These are phyloP conservation scores for Triticum urartu DNA, from an alignment of 176 grass and related monocot species.

Conservation along the genomic window DNA sequence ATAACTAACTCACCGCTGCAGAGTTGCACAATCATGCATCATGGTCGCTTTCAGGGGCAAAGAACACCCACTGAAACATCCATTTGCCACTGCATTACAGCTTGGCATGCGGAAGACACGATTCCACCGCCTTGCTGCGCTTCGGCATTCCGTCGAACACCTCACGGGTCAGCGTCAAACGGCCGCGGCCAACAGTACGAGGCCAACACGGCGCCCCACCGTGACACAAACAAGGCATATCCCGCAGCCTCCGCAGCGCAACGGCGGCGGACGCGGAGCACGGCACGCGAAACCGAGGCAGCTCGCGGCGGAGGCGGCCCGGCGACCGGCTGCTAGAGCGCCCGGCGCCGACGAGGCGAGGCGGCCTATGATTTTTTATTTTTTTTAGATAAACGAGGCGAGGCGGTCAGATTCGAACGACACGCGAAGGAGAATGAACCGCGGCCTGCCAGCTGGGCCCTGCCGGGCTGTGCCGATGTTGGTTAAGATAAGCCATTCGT, in stretches of 20 bases:
- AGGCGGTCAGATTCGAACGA: neutral
- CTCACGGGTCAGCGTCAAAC: neutral
- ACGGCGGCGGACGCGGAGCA: neutral
- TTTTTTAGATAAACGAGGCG: no score
- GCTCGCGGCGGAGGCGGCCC: neutral
- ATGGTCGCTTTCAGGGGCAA: neutral
- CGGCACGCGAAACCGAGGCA: neutral
- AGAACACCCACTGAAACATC: neutral
- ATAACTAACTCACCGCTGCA: neutral
- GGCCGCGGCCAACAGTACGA: neutral
- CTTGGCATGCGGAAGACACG: neutral
- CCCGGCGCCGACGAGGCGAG: neutral
- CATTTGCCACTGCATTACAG: neutral
- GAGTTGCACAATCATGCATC: neutral
- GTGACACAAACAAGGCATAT: neutral
- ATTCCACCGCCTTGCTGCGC: neutral
- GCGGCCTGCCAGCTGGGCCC: neutral
- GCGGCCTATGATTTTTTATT: no score
- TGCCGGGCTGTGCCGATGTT: neutral
- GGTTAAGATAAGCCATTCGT: neutral
- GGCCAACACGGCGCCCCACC: neutral
- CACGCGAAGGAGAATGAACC: neutral
- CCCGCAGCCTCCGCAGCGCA: neutral
- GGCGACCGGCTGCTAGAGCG: neutral
- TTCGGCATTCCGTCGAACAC: constrained; percentile 37